Conservation (phyloP, 2,329 filamentous ascomycete species). For the Daldinia sp. region DNA sequence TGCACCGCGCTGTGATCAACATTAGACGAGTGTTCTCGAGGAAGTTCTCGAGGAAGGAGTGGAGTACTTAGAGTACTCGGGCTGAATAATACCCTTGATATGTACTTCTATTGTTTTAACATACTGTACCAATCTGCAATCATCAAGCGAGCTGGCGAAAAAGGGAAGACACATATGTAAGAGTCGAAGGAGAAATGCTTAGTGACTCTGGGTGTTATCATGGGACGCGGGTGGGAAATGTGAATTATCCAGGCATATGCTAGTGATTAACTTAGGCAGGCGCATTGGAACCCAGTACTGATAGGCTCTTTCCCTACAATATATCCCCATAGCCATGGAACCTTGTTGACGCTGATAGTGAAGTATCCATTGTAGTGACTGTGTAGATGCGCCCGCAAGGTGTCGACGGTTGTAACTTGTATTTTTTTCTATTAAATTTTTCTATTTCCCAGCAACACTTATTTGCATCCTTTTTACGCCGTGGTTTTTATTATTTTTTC, state of each 20-base stretch:
- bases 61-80: constrained; percentile 18
- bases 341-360: background rate
- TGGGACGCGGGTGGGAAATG: background rate
- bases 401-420: background rate
- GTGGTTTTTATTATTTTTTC: background rate
- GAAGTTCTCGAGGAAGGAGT: too few species aligned
- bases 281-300: background rate
- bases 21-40: constrained; percentile 28
- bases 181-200: constrained; percentile 5
- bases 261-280: background rate
- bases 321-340: background rate
- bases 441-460: background rate
- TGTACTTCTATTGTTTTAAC: constrained; percentile 42
- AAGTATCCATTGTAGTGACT: background rate
- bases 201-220: background rate
- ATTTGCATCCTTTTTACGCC: background rate
- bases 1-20: constrained; percentile 19
- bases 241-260: background rate
- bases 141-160: constrained; percentile 17
- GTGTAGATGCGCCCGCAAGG: background rate
- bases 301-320: background rate
- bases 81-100: constrained; percentile 43
- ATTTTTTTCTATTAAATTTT: background rate
- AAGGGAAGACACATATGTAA: background rate
- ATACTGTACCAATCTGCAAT: constrained; percentile 40